Conservation (phyloP, 768 basidiomycete genomes). For the Lactarius tabidus region DNA sequence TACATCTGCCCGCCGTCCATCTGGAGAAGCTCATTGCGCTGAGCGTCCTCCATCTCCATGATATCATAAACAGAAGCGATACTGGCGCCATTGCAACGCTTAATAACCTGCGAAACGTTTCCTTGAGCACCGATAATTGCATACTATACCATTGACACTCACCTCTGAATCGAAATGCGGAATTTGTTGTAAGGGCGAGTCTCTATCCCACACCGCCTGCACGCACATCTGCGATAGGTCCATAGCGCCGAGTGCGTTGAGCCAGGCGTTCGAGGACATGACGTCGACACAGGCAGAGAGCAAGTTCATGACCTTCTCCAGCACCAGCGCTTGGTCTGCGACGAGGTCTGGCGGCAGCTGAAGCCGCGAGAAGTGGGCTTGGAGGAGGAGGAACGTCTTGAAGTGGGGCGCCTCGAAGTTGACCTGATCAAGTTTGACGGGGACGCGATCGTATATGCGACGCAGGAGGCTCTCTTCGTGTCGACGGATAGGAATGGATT, state of each 20-base stretch:
- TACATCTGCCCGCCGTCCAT: conserved; percentile 88
- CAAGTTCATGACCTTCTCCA: conserved; percentile 87
- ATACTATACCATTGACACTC: conserved; percentile 22
- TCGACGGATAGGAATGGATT: conserved; percentile 88
- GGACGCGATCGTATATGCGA: conserved; percentile 92
- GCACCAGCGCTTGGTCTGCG: conserved; percentile 82
- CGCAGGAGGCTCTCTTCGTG: conserved; percentile 84
- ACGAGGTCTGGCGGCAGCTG: conserved; percentile 90
- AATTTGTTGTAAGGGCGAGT: conserved; percentile 92
- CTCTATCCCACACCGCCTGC: conserved; percentile 96
- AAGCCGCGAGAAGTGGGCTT: conserved; percentile 94
- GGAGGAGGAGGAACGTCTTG: conserved; percentile 95
- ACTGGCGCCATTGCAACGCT: conserved; percentile 76
- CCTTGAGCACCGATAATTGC: background rate
- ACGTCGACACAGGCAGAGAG: conserved; percentile 96
- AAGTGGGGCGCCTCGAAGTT: conserved; percentile 96
- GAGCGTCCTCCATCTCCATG: conserved; percentile 97
- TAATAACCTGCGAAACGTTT: conserved; percentile 52
- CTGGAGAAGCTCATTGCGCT: conserved; percentile 73
- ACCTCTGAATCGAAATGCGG: conserved; percentile 95
- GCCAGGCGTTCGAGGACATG: conserved; percentile 95
- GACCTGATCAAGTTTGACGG: conserved; percentile 80
- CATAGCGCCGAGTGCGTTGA: conserved; percentile 95
- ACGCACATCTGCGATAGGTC: conserved; percentile 98
- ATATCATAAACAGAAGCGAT: conserved; percentile 94